phyloP scores from a whole-genome alignment of 2,329 filamentous ascomycete genomes.

The Hypomyces rosellus region DNA sequence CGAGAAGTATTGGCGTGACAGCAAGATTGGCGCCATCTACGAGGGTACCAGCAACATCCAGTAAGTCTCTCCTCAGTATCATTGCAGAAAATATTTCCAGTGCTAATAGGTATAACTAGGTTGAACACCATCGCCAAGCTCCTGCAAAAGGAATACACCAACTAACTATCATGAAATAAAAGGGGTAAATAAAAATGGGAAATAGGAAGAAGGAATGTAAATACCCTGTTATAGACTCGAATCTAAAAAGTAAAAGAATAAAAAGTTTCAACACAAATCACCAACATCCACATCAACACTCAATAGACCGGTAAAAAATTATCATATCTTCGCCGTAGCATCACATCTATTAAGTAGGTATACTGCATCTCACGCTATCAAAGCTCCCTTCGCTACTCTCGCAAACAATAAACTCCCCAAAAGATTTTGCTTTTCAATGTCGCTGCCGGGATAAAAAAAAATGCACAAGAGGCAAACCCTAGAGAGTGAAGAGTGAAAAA shows the following conservation, averaged over 20 bases:
- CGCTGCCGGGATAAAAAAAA: slow-evolving; percentile 5
- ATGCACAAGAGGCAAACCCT: slow-evolving; percentile 4
- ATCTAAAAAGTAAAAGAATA: not conserved
- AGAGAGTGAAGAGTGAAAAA: not conserved
- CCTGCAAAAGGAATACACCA: slow-evolving; percentile 56
- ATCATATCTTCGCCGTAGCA: not conserved
- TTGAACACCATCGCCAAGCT: slow-evolving; percentile 59
- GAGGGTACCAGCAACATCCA: slow-evolving; percentile 82
- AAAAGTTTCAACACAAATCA: not conserved
- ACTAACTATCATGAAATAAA: slow-evolving; percentile 20
- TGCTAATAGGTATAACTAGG: slow-evolving; percentile 22
- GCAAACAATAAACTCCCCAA: not conserved
- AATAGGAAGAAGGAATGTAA: slow-evolving; percentile 7
- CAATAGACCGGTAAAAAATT: not conserved
- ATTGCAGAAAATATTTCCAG: not conserved
- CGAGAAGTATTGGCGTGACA: slow-evolving; percentile 96
- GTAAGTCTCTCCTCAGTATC: slow-evolving; percentile 30
- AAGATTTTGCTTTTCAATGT: slow-evolving; percentile 6
- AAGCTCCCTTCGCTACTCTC: not conserved
- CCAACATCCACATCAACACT: not conserved
- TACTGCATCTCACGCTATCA: slow-evolving; percentile 8
- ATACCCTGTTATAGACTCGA: slow-evolving; percentile 6
- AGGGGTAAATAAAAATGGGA: slow-evolving; percentile 3
- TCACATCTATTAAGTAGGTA: slow-evolving; percentile 13
- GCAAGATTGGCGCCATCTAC: slow-evolving; percentile 97